A percentile compares a stretch with the other conserved stretches of the same genome.
These are phyloP conservation scores for Chlorella sorokiniana DNA, from an alignment of 139 green algal genomes.

Conservation along the genomic window DNA sequence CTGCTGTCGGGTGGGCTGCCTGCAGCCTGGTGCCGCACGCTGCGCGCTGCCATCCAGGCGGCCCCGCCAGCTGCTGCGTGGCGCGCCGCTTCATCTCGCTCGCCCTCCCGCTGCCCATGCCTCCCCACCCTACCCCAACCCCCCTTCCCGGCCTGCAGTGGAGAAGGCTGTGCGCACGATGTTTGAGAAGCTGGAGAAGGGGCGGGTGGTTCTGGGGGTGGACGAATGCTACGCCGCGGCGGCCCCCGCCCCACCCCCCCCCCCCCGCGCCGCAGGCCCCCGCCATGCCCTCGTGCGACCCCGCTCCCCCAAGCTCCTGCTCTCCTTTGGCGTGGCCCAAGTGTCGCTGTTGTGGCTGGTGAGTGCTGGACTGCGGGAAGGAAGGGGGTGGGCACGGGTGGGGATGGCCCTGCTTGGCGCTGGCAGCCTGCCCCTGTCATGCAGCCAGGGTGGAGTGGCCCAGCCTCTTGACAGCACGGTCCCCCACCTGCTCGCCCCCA, in stretches of 20 bases:
- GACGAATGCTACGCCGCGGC: background rate
- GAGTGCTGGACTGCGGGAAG: background rate
- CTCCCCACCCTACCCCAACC: background rate
- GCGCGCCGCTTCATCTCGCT: no score
- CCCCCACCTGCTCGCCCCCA: background rate
- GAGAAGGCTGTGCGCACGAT: constrained; percentile 11
- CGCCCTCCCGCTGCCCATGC: background rate
- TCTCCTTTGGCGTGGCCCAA: constrained; percentile 21
- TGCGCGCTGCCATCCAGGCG: no score
- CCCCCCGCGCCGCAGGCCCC: background rate
- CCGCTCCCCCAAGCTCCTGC: constrained; percentile 25
- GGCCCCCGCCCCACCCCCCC: background rate
- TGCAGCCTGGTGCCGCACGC: no score
- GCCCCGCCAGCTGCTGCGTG: no score
- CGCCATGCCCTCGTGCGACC: background rate
- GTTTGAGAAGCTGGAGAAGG: constrained; percentile 14
- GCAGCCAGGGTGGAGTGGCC: background rate
- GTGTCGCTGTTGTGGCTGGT: constrained; percentile 35
- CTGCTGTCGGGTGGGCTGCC: constrained; percentile 50
- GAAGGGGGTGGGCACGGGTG: background rate
- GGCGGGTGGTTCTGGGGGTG: background rate
- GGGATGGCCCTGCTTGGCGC: background rate
- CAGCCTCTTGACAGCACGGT: background rate
- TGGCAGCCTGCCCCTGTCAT: background rate
- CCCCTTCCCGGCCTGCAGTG: background rate